These are phyloP conservation scores for Phytophthora fragariae DNA, from an alignment of 352 stramenopile species.

Conservation along the genomic window DNA sequence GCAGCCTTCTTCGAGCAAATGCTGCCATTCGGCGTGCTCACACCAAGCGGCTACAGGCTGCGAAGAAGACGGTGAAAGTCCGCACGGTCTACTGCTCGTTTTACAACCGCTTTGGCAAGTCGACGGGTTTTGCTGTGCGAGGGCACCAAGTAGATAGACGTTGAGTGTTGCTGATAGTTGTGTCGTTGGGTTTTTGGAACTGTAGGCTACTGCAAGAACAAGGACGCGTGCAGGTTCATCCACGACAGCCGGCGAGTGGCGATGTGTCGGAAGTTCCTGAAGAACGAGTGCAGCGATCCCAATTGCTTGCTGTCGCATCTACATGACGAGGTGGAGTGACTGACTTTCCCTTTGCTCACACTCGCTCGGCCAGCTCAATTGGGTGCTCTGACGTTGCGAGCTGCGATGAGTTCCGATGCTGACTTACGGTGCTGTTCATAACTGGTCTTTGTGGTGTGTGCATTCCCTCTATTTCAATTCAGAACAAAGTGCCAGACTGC, in stretches of 20 bases:
- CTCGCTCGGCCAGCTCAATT: conserved; percentile 13
- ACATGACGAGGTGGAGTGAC: conserved; percentile 72
- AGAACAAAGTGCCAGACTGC: conserved; percentile 89
- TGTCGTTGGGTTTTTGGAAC: conserved; percentile 5
- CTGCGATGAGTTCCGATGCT: conserved; percentile 27
- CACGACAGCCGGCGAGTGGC: conserved; percentile 84
- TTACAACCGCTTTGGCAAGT: conserved; percentile 87
- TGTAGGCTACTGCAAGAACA: conserved; percentile 84
- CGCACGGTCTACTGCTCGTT: conserved; percentile 85
- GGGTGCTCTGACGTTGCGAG: conserved; percentile 9
- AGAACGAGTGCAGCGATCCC: conserved; percentile 65
- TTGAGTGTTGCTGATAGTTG: conserved; percentile 24
- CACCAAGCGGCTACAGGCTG: conserved; percentile 44
- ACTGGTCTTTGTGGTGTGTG: conserved; percentile 32
- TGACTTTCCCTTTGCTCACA: conserved; percentile 20
- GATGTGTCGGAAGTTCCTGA: conserved; percentile 84
- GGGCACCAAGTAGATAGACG: not conserved
- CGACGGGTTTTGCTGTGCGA: not conserved
- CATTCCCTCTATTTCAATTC: conserved; percentile 12
- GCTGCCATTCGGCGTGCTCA: conserved; percentile 60
- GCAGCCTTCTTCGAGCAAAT: conserved; percentile 53
- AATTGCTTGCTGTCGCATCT: conserved; percentile 75
- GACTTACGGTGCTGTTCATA: conserved; percentile 30
- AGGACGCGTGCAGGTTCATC: conserved; percentile 82
- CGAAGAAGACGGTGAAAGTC: conserved; percentile 37